Percentiles rank a stretch among this genome's conserved stretches.
phyloP scores from a whole-genome alignment of 176 grass and related monocot species.

The Pontederia crassipes region DNA sequence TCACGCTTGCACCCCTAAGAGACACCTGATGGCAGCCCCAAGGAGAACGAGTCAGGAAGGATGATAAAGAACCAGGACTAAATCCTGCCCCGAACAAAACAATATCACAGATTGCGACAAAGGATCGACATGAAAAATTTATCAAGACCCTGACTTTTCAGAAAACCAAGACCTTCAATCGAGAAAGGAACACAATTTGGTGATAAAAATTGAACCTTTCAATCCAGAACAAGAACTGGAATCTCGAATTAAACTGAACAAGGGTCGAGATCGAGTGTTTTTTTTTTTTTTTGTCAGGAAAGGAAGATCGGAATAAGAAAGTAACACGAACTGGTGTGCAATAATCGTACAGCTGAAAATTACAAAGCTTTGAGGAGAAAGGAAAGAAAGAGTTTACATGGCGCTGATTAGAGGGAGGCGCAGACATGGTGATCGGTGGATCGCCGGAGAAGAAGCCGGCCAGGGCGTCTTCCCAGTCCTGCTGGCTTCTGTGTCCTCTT shows the following conservation, averaged over 20 bases:
- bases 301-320: neutral
- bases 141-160: too few relatives aligned
- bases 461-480: neutral
- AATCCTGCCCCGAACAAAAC: too few relatives aligned
- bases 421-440: slow-evolving; percentile 33
- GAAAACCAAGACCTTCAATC: too few relatives aligned
- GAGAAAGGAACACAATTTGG: slow-evolving; percentile 3
- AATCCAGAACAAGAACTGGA: slow-evolving; percentile 12
- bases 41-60: neutral
- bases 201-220: neutral
- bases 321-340: neutral
- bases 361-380: too few relatives aligned
- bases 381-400: slow-evolving; percentile 6
- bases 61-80: neutral
- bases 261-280: too few relatives aligned
- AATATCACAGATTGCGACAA: too few relatives aligned
- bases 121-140: too few relatives aligned
- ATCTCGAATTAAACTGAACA: slow-evolving; percentile 3
- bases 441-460: slow-evolving; percentile 1
- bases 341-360: too few relatives aligned
- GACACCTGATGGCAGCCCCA: slow-evolving; percentile 40
- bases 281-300: too few relatives aligned
- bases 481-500: neutral
- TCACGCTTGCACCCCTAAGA: slow-evolving; percentile 69
- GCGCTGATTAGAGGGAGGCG: slow-evolving; percentile 29